These are phyloP conservation scores for Prototheca stagnorum DNA, from an alignment of 163 green algal genomes.

Conservation along the genomic window DNA sequence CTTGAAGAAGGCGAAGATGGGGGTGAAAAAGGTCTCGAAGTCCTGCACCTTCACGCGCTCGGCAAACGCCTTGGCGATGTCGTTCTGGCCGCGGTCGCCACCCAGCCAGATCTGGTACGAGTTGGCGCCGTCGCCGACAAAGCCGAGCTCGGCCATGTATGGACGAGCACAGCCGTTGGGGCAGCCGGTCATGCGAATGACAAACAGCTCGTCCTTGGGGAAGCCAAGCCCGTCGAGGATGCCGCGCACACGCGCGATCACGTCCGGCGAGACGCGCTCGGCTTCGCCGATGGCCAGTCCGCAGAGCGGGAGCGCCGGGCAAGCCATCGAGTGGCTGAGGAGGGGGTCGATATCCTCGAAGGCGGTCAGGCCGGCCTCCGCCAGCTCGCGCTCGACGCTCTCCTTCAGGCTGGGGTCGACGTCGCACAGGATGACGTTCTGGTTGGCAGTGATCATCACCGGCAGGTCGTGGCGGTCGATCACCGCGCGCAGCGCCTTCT, in stretches of 20 bases:
- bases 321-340: constrained; percentile 78
- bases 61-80: constrained; percentile 59
- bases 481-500: constrained; percentile 79
- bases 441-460: constrained; percentile 83
- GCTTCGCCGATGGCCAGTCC: constrained; percentile 93
- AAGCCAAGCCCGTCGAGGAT: constrained; percentile 38
- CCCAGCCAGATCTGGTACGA: constrained; percentile 91
- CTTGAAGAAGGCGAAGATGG: constrained; percentile 67
- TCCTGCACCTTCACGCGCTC: constrained; percentile 70
- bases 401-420: constrained; percentile 70
- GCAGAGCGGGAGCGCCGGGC: constrained; percentile 92
- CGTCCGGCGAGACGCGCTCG: constrained; percentile 78
- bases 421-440: constrained; percentile 92
- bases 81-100: constrained; percentile 65
- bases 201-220: constrained; percentile 35
- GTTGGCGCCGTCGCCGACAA: constrained; percentile 95
- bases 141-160: constrained; percentile 97
- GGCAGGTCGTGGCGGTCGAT: constrained; percentile 88
- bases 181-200: constrained; percentile 97
- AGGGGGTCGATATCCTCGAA: constrained; percentile 33
- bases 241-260: constrained; percentile 67
- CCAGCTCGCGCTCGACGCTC: constrained; percentile 58
- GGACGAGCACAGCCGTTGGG: constrained; percentile 95
- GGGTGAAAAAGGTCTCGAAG: constrained; percentile 81
- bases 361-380: constrained; percentile 2